A percentile compares a stretch with the other conserved stretches of the same genome.
Conservation (phyloP, 2,329 filamentous ascomycete species). For the Monilinia aucupariae region DNA sequence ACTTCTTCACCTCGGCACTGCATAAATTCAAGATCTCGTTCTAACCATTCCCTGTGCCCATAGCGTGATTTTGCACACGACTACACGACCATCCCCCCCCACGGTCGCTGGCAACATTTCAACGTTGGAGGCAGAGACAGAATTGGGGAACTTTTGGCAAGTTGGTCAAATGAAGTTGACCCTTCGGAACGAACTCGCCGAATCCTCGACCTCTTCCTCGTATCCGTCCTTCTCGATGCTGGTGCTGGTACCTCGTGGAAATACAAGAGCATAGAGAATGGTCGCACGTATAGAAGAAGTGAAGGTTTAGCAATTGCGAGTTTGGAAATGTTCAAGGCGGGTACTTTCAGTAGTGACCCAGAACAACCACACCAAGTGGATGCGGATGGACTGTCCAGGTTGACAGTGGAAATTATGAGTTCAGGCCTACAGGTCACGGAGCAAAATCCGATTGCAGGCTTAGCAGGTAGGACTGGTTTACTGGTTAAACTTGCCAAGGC, state of each 20-base stretch:
- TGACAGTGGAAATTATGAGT: constrained; percentile 70
- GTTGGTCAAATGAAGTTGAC: constrained; percentile 62
- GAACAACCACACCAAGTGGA: constrained; percentile 86
- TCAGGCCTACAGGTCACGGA: constrained; percentile 80
- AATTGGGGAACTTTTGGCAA: constrained; percentile 63
- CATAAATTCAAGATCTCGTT: background rate
- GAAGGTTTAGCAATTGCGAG: constrained; percentile 77
- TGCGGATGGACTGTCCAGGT: constrained; percentile 65
- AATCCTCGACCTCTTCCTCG: constrained; percentile 70
- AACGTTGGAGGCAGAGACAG: constrained; percentile 72
- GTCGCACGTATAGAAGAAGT: constrained; percentile 73
- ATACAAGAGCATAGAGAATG: constrained; percentile 87
- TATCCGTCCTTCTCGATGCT: constrained; percentile 79
- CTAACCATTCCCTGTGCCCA: constrained; percentile 7
- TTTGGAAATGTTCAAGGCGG: constrained; percentile 89
- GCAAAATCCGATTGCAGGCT: constrained; percentile 73
- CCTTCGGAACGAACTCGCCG: constrained; percentile 68
- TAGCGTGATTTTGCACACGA: constrained; percentile 66
- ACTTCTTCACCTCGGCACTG: constrained; percentile 15
- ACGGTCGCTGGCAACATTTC: constrained; percentile 81
- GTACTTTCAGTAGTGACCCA: constrained; percentile 78
- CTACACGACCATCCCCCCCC: constrained; percentile 72
- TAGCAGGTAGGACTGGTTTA: constrained; percentile 78
- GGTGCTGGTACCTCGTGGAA: constrained; percentile 87
- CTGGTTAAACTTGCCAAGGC: constrained; percentile 71